These are phyloP conservation scores for Hypoxylon cercidicola DNA, from an alignment of 495 filamentous ascomycete species.

Conservation along the genomic window DNA sequence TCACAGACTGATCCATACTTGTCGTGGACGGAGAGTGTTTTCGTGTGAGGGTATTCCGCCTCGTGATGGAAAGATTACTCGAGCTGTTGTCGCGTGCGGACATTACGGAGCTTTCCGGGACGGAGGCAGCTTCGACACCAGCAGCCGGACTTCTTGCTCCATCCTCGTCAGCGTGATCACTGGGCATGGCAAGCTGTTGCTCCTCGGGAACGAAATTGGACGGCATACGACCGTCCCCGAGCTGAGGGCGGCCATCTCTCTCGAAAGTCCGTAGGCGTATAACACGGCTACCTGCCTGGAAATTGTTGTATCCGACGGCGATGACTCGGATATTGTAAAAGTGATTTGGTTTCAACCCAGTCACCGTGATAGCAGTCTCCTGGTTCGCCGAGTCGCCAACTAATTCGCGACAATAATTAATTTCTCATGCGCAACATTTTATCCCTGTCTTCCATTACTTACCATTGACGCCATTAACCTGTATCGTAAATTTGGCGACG, in stretches of 20 bases:
- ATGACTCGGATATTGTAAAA: slow-evolving; percentile 94
- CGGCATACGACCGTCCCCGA: slow-evolving; percentile 62
- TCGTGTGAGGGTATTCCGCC: slow-evolving; percentile 75
- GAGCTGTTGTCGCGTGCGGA: slow-evolving; percentile 71
- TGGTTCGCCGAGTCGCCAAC: slow-evolving; percentile 86
- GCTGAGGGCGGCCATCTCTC: slow-evolving; percentile 64
- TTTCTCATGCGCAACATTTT: slow-evolving; percentile 2
- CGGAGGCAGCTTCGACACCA: slow-evolving; percentile 64
- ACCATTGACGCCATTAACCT: slow-evolving; percentile 94
- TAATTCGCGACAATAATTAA: slow-evolving; percentile 49
- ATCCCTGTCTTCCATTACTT: slow-evolving; percentile 41
- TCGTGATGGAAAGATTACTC: slow-evolving; percentile 63
- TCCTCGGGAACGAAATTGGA: slow-evolving; percentile 64
- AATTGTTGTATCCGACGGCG: slow-evolving; percentile 86
- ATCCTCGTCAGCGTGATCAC: slow-evolving; percentile 51
- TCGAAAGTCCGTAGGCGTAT: slow-evolving; percentile 79
- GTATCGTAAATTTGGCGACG: slow-evolving; percentile 86
- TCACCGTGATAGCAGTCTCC: slow-evolving; percentile 90
- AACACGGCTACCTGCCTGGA: slow-evolving; percentile 86
- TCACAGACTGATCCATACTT: slow-evolving; percentile 64
- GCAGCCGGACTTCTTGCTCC: slow-evolving; percentile 54
- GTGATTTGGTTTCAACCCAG: slow-evolving; percentile 81
- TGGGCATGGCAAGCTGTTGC: slow-evolving; percentile 51
- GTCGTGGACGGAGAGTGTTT: slow-evolving; percentile 79
- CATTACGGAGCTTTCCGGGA: slow-evolving; percentile 60